Percentiles rank a stretch among this genome's conserved stretches.
Evolutionary conservation across 2,329 filamentous ascomycete species (phyloP).

Genomic region (Fusarium heterosporum): DNA sequence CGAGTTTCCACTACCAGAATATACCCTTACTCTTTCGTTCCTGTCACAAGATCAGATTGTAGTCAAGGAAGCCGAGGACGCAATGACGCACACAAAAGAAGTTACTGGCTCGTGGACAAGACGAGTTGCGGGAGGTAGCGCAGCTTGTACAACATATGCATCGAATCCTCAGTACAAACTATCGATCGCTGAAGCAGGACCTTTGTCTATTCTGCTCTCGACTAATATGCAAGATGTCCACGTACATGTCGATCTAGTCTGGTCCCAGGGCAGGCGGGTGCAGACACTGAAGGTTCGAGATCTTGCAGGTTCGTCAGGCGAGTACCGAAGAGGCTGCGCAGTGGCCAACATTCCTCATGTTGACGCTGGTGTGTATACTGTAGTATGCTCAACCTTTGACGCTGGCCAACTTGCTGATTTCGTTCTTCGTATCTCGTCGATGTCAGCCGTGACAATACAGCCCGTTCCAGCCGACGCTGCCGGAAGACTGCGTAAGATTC

Average conservation of each 20-base stretch:
- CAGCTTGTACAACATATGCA: conserved; percentile 80
- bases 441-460: conserved; percentile 64
- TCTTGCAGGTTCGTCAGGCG: conserved; percentile 84
- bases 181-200: conserved; percentile 64
- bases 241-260: conserved; percentile 86
- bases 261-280: conserved; percentile 79
- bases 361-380: conserved; percentile 81
- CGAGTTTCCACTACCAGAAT: conserved; percentile 76
- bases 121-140: conserved; percentile 85
- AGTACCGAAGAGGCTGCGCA: conserved; percentile 85
- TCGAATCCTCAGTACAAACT: conserved; percentile 89
- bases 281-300: conserved; percentile 78
- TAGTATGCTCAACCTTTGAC: conserved; percentile 93
- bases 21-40: conserved; percentile 88
- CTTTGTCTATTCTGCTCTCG: conserved; percentile 80
- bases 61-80: conserved; percentile 70
- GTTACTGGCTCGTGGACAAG: conserved; percentile 78
- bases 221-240: conserved; percentile 74
- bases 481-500: conserved; percentile 73
- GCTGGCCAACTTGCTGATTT: conserved; percentile 81
- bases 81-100: conserved; percentile 69
- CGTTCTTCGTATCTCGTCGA: conserved; percentile 78
- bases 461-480: conserved; percentile 79
- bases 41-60: conserved; percentile 75
- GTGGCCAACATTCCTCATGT: conserved; percentile 72